phyloP scores from a whole-genome alignment of 202 grass and related monocot genomes.

The Saccharum hybrid region DNA sequence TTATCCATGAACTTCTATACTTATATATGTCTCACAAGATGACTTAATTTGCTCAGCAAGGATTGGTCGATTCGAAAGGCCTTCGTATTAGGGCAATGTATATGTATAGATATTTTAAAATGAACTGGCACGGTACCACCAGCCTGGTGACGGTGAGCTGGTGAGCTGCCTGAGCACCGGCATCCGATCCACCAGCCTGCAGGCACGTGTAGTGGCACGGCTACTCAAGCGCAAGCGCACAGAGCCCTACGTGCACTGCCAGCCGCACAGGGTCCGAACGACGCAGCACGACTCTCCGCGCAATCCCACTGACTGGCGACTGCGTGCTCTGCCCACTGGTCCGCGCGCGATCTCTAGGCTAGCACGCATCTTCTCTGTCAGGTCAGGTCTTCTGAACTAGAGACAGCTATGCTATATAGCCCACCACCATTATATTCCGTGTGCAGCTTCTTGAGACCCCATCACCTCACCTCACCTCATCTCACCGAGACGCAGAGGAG shows the following conservation, averaged over 20 bases:
- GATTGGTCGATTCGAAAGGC: too few species aligned
- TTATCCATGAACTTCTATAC: too few species aligned
- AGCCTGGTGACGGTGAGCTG: neutral
- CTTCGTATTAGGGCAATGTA: too few species aligned
- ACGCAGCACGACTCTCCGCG: constrained; percentile 39
- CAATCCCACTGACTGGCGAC: constrained; percentile 38
- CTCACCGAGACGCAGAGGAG: neutral
- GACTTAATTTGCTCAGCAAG: too few species aligned
- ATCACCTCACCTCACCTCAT: neutral
- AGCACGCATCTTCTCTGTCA: neutral
- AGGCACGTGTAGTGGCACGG: constrained; percentile 44
- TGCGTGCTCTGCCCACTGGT: neutral
- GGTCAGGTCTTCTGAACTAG: neutral
- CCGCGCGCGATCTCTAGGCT: constrained; percentile 16
- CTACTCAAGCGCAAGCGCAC: constrained; percentile 2
- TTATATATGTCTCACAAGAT: too few species aligned
- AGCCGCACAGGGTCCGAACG: constrained; percentile 52
- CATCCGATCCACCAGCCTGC: constrained; percentile 5
- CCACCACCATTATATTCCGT: constrained; percentile 31
- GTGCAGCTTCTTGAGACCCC: constrained; percentile 9
- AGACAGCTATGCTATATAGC: constrained; percentile 38
- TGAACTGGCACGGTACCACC: neutral
- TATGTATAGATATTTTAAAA: too few species aligned
- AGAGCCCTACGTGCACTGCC: neutral
- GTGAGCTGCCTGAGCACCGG: neutral